These are phyloP conservation scores for Farysia itapuensis DNA, from an alignment of 1,284 basidiomycete species.

Conservation along the genomic window DNA sequence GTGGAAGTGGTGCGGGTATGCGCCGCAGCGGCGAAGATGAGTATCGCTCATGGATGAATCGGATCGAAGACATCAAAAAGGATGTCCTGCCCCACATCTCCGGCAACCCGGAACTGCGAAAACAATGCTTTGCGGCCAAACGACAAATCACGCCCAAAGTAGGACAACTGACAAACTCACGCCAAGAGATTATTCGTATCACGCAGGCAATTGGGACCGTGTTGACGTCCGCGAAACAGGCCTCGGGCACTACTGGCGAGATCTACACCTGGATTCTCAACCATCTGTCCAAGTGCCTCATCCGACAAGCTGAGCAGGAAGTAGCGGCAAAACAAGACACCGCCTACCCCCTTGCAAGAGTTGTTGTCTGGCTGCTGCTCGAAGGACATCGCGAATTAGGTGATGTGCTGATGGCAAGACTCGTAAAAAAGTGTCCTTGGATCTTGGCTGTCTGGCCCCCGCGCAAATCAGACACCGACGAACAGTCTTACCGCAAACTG, in stretches of 20 bases:
- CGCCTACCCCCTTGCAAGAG: conserved; percentile 78
- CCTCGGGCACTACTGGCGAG: conserved; percentile 55
- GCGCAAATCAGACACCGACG: conserved; percentile 49
- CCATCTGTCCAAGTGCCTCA: conserved; percentile 81
- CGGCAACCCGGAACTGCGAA: conserved; percentile 64
- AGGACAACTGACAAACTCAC: conserved; percentile 85
- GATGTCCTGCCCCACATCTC: conserved; percentile 77
- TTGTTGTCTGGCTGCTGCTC: conserved; percentile 71
- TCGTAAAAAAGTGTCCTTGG: conserved; percentile 76
- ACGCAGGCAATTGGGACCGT: conserved; percentile 69
- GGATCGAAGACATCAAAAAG: conserved; percentile 69
- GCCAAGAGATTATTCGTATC: conserved; percentile 72
- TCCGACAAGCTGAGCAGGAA: conserved; percentile 91
- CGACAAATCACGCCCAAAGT: conserved; percentile 86
- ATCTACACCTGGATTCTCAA: conserved; percentile 78
- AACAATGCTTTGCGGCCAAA: conserved; percentile 67
- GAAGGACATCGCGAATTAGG: conserved; percentile 68
- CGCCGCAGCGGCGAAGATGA: conserved; percentile 30
- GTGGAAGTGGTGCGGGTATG: conserved; percentile 35
- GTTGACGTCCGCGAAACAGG: conserved; percentile 59
- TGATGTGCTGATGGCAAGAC: conserved; percentile 78
- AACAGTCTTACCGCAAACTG: conserved; percentile 68
- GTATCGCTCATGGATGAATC: conserved; percentile 37
- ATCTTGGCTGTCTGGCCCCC: conserved; percentile 62
- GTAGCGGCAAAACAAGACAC: conserved; percentile 84